phyloP scores from a whole-genome alignment of 495 filamentous ascomycete species.

The Friedmanniomyces endolithicus region DNA sequence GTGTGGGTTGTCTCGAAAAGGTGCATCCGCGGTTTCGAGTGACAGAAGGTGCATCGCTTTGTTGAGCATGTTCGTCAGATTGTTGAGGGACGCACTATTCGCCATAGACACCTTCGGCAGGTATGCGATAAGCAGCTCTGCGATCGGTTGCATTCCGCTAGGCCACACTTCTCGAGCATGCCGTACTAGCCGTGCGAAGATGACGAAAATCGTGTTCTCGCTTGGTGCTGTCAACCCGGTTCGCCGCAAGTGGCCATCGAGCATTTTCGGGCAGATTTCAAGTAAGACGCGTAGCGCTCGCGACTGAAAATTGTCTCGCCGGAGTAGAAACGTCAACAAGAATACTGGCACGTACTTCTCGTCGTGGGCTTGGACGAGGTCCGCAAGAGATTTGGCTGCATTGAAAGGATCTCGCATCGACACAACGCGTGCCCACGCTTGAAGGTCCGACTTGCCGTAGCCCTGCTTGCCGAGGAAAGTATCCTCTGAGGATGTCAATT shows the following conservation, averaged over 20 bases:
- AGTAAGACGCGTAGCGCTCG: constrained; percentile 36
- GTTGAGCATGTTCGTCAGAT: constrained; percentile 36
- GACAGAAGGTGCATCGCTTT: constrained; percentile 43
- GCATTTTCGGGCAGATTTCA: constrained; percentile 20
- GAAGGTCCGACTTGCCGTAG: constrained; percentile 39
- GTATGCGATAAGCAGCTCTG: constrained; percentile 3
- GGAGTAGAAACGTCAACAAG: constrained; percentile 36
- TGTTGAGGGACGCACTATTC: background rate
- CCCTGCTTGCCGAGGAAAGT: constrained; percentile 31
- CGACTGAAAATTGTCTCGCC: constrained; percentile 32
- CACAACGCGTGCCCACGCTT: constrained; percentile 48
- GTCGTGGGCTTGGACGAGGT: background rate
- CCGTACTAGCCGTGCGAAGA: constrained; percentile 43
- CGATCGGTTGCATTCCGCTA: constrained; percentile 38
- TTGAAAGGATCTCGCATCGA: constrained; percentile 31
- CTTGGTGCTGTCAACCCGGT: background rate
- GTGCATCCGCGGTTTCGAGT: constrained; percentile 36
- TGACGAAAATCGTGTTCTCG: constrained; percentile 25
- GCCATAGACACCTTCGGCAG: background rate
- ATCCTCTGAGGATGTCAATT: constrained; percentile 10
- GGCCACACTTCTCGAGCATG: constrained; percentile 49
- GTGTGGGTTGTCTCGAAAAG: constrained; percentile 37
- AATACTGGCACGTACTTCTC: background rate
- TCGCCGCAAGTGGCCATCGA: background rate
- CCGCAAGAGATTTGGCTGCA: constrained; percentile 21